These are phyloP conservation scores for Mycena alexandri DNA, from an alignment of 768 basidiomycete species.

Conservation along the genomic window DNA sequence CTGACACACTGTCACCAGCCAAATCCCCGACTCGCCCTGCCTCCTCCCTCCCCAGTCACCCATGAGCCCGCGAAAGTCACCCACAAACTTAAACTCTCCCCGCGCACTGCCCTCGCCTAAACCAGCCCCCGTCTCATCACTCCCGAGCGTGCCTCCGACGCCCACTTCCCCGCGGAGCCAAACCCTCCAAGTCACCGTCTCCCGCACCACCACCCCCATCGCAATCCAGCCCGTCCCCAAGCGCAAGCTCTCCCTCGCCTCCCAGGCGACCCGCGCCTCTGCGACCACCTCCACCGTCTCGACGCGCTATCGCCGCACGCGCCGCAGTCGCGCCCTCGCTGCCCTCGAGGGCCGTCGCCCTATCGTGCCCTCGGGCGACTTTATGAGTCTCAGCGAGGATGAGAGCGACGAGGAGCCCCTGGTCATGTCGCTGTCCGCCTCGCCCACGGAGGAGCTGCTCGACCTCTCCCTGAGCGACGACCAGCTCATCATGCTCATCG, in stretches of 20 bases:
- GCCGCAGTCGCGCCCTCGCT: slow-evolving; percentile 60
- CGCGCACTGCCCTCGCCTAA: slow-evolving; percentile 35
- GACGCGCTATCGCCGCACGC: slow-evolving; percentile 48
- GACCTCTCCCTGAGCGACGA: slow-evolving; percentile 30
- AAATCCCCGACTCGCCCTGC: slow-evolving; percentile 22
- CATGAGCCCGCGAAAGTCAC: slow-evolving; percentile 13
- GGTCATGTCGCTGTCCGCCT: background rate
- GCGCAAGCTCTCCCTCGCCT: slow-evolving; percentile 30
- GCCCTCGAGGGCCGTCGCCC: slow-evolving; percentile 59
- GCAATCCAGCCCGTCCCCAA: slow-evolving; percentile 7
- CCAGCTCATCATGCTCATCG: slow-evolving; percentile 33
- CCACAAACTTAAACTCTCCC: slow-evolving; percentile 24
- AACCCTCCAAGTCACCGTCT: slow-evolving; percentile 5
- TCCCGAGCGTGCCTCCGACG: slow-evolving; percentile 26
- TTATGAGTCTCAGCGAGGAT: slow-evolving; percentile 66
- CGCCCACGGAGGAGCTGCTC: slow-evolving; percentile 18
- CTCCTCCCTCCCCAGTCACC: slow-evolving; percentile 24
- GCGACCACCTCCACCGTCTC: slow-evolving; percentile 33
- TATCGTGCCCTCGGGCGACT: slow-evolving; percentile 47
- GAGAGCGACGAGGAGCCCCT: slow-evolving; percentile 51
- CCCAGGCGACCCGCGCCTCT: slow-evolving; percentile 27
- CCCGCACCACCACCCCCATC: slow-evolving; percentile 17
- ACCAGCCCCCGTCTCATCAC: slow-evolving; percentile 19
- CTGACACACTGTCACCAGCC: slow-evolving; percentile 16
- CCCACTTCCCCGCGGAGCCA: slow-evolving; percentile 5